phyloP scores from a whole-genome alignment of 1,284 basidiomycete species.

The Cutaneotrichosporon dermatis region DNA sequence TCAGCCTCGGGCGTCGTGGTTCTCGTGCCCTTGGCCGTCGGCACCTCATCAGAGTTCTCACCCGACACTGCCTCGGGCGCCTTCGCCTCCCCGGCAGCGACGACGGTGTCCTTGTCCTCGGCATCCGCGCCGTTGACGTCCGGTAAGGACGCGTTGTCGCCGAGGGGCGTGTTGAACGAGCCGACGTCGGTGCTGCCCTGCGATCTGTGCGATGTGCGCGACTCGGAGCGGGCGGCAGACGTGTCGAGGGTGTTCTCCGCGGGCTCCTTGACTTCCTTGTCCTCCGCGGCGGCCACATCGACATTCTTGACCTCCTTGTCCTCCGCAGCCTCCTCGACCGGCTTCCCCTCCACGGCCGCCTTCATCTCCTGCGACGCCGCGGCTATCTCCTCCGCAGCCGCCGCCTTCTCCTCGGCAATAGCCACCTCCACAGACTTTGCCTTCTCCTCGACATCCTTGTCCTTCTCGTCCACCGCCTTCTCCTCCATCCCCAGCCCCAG shows the following conservation, averaged over 20 bases:
- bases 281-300: no score
- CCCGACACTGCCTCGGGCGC: not conserved
- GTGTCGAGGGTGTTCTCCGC: not conserved
- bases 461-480: not conserved
- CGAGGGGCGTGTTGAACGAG: constrained; percentile 10
- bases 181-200: constrained; percentile 1
- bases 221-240: constrained; percentile 1
- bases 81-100: not conserved
- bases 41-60: not conserved
- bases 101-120: not conserved
- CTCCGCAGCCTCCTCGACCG: no score
- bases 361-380: not conserved
- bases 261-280: not conserved
- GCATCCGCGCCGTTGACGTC: not conserved
- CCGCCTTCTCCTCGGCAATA: not conserved
- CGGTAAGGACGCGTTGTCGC: constrained; percentile 7
- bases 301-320: not conserved
- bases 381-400: not conserved
- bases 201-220: constrained; percentile 2
- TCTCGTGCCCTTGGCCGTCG: not conserved
- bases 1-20: not conserved
- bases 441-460: constrained; percentile 1
- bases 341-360: no score
- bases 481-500: no score
- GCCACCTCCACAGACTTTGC: not conserved